Base-by-base conservation (phyloP, 2,329 filamentous ascomycete genomes). In the Pseudogymnoascus verrucosus region DNA sequence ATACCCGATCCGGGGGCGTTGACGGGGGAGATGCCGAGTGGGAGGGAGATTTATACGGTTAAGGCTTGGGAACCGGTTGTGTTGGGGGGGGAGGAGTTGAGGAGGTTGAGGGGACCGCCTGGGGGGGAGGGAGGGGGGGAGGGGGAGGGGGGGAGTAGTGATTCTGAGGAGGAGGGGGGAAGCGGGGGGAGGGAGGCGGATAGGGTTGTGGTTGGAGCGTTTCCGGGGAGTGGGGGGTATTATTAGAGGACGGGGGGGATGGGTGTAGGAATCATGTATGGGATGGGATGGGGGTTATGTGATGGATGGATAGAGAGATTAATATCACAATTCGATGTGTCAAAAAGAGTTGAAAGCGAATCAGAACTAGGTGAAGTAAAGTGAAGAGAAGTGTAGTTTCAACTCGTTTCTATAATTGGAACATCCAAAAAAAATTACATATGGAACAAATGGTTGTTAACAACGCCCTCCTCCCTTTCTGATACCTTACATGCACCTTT, bases 21-120 rank as follows among this genome's bases (percentile, higher is more conserved):
- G 8, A 76, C 96, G 4, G 83, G 89, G 5, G 87, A 85, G 65
- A 89, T 98, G 78, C 93, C 95, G 0, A 93, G 90, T 1, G 93
- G 93, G 1, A 85, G 93, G 67, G 93, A 97, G 70, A 91, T 96
- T 62, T 89, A 96, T 67, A 82, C 80, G 0, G 78, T 91, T 37
- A 88, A 87, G 70, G 80, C 85, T 0, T 97, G 87, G 69, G 78
- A 82, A 5, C 83, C 85, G 0, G 89, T 89, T 0, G 74, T 76
- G 1, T 76, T 97, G 10, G 89, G 89, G 47, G 78, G 12, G 47
- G 47, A 31, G 21, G 47, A 26, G 47, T 54, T 54, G 21, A 16
- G 12, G 47, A n/a, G 19, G 21, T 11, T 54, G 47, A 54, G 16
- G 21, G 47, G 23, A 1, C 4, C 2, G 21, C 19, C 21, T 1